Conservation (phyloP, 352 stramenopile species). For the Globisporangium irregulare region DNA sequence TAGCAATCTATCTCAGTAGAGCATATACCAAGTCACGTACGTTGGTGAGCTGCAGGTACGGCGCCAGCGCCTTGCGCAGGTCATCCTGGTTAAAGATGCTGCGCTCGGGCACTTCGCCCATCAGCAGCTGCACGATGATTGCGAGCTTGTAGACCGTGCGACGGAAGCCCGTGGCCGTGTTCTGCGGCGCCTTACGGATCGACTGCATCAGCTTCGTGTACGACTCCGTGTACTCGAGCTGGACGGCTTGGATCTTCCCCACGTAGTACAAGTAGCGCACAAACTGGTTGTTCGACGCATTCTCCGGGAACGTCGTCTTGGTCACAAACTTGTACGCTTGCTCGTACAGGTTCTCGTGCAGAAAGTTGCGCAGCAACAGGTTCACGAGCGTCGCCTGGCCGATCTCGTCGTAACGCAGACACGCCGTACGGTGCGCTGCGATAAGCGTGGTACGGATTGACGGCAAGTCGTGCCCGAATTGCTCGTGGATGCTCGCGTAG, state of each 20-base stretch:
- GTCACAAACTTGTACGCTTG: slow-evolving; percentile 92
- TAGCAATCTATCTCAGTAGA: neutral
- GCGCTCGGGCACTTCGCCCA: slow-evolving; percentile 97
- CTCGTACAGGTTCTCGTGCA: slow-evolving; percentile 89
- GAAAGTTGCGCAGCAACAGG: slow-evolving; percentile 88
- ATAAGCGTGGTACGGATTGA: slow-evolving; percentile 71
- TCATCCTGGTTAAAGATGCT: slow-evolving; percentile 92
- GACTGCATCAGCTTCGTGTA: slow-evolving; percentile 96
- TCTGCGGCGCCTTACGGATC: slow-evolving; percentile 95
- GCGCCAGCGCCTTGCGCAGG: slow-evolving; percentile 85
- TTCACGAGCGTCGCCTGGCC: slow-evolving; percentile 90
- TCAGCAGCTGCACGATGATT: slow-evolving; percentile 97
- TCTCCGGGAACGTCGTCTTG: slow-evolving; percentile 88
- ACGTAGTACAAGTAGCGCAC: slow-evolving; percentile 98
- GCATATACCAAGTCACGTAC: slow-evolving; percentile 26
- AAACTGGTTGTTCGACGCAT: slow-evolving; percentile 98
- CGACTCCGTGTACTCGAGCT: slow-evolving; percentile 97
- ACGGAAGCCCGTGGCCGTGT: slow-evolving; percentile 96
- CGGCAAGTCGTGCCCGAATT: slow-evolving; percentile 53
- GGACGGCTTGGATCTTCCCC: slow-evolving; percentile 94
- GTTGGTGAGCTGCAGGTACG: slow-evolving; percentile 96
- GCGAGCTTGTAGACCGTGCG: slow-evolving; percentile 95
- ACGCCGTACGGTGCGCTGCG: slow-evolving; percentile 83
- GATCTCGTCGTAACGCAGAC: slow-evolving; percentile 87
- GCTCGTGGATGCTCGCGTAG: slow-evolving; percentile 72